These are phyloP conservation scores for Trichoderma hamatum DNA, from an alignment of 2,329 filamentous ascomycete genomes.

Conservation along the genomic window DNA sequence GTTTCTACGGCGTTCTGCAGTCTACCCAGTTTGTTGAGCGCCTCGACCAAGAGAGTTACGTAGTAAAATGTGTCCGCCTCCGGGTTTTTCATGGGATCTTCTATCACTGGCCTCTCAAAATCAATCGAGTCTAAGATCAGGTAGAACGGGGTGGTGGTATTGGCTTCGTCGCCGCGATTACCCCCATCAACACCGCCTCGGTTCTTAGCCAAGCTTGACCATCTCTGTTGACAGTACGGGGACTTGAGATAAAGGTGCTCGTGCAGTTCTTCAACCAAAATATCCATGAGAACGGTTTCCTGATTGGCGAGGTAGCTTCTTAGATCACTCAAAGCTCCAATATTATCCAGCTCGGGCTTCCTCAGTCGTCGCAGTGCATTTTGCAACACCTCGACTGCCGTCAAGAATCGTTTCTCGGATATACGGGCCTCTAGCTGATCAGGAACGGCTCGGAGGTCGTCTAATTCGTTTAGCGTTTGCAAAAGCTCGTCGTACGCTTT, in stretches of 20 bases:
- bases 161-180: slow-evolving; percentile 50
- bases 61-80: slow-evolving; percentile 96
- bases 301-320: slow-evolving; percentile 90
- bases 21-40: slow-evolving; percentile 84
- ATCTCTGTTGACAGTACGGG: slow-evolving; percentile 93
- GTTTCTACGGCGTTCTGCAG: slow-evolving; percentile 85
- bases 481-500: slow-evolving; percentile 90
- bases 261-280: slow-evolving; percentile 94
- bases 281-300: slow-evolving; percentile 88
- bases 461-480: slow-evolving; percentile 78
- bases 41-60: slow-evolving; percentile 82
- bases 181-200: slow-evolving; percentile 57
- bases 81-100: slow-evolving; percentile 90
- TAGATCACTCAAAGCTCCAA: slow-evolving; percentile 84
- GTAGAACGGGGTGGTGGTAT: slow-evolving; percentile 58
- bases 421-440: slow-evolving; percentile 93
- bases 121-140: slow-evolving; percentile 63
- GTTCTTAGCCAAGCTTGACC: slow-evolving; percentile 78
- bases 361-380: slow-evolving; percentile 81
- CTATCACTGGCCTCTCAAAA: slow-evolving; percentile 64
- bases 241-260: slow-evolving; percentile 98
- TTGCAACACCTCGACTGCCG: slow-evolving; percentile 89
- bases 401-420: slow-evolving; percentile 92
- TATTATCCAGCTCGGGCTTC: slow-evolving; percentile 86
- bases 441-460: slow-evolving; percentile 85